A percentile compares a stretch with the other conserved stretches of the same genome.
These are phyloP conservation scores for Candida argentea DNA, from an alignment of 805 yeast genomes.

Conservation along the genomic window DNA sequence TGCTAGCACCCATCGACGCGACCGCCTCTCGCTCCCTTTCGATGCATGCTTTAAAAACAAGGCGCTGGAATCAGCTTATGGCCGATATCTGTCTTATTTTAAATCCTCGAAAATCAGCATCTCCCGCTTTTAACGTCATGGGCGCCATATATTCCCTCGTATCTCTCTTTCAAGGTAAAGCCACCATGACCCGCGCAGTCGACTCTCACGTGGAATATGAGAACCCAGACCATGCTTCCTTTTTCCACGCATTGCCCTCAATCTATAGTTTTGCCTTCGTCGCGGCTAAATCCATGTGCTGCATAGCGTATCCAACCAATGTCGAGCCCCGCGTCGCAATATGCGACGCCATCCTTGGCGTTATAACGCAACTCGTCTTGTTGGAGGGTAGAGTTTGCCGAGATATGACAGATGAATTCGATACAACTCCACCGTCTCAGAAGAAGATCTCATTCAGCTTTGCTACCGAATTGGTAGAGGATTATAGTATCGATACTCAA, in stretches of 20 bases:
- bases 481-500: slow-evolving; percentile 23
- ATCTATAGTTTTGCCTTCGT: slow-evolving; percentile 54
- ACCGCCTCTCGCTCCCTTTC: slow-evolving; percentile 26
- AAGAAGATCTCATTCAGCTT: slow-evolving; percentile 8
- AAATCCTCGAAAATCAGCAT: too few relatives aligned
- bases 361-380: slow-evolving; percentile 17
- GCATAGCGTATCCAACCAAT: slow-evolving; percentile 9
- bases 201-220: slow-evolving; percentile 86
- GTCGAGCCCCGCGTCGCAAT: slow-evolving; percentile 8
- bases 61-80: slow-evolving; percentile 71
- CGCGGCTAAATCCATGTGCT: too few relatives aligned
- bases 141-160: too few relatives aligned
- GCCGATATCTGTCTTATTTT: slow-evolving; percentile 72
- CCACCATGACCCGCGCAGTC: slow-evolving; percentile 65
- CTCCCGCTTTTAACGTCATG: too few relatives aligned
- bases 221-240: slow-evolving; percentile 68
- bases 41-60: slow-evolving; percentile 45
- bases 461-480: too few relatives aligned
- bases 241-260: slow-evolving; percentile 59
- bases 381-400: slow-evolving; percentile 21
- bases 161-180: slow-evolving; percentile 65
- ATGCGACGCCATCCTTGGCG: slow-evolving; percentile 20
- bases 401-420: slow-evolving; percentile 17
- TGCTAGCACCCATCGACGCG: slow-evolving; percentile 34
- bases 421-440: slow-evolving; percentile 11